Percentiles rank a stretch among this genome's conserved stretches.
These are phyloP conservation scores for Exophiala viscosa DNA, from an alignment of 2,329 filamentous ascomycete species.

Conservation along the genomic window DNA sequence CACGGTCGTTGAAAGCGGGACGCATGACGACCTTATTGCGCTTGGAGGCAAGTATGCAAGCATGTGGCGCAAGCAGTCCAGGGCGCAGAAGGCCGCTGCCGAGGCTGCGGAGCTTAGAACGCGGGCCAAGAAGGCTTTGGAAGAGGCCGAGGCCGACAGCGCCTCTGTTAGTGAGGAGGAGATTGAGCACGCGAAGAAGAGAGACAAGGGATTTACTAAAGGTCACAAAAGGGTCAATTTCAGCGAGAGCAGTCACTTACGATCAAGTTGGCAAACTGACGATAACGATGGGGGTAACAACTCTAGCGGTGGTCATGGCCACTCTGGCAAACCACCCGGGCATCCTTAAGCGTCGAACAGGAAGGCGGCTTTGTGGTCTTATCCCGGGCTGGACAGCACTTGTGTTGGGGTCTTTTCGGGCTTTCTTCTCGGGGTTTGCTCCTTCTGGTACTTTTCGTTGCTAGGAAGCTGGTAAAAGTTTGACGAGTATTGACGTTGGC, in stretches of 20 bases:
- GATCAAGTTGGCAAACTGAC: constrained; percentile 15
- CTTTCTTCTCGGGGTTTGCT: too few species aligned
- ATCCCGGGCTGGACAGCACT: too few species aligned
- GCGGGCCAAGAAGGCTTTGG: constrained; percentile 40
- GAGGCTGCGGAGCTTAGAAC: constrained; percentile 51
- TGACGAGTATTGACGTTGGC: too few species aligned
- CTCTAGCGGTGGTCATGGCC: constrained; percentile 9
- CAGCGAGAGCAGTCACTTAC: constrained; percentile 23
- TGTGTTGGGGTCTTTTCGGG: too few species aligned
- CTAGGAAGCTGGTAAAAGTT: too few species aligned
- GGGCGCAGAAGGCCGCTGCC: constrained; percentile 66
- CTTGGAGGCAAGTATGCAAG: constrained; percentile 70
- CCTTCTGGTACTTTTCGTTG: too few species aligned
- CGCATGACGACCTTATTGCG: constrained; percentile 70
- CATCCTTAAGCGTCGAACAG: constrained; percentile 17
- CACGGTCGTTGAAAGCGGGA: constrained; percentile 72
- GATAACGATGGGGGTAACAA: constrained; percentile 18
- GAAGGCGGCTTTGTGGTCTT: not conserved
- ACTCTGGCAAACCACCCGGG: constrained; percentile 20
- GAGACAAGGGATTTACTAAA: constrained; percentile 9
- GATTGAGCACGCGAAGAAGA: constrained; percentile 20
- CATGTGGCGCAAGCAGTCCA: constrained; percentile 88
- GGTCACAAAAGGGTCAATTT: constrained; percentile 29
- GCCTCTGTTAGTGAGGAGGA: constrained; percentile 50
- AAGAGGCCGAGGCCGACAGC: constrained; percentile 42